Conservation (phyloP, 1,139 yeast genomes). For the Sugiyamaella pinicola region DNA sequence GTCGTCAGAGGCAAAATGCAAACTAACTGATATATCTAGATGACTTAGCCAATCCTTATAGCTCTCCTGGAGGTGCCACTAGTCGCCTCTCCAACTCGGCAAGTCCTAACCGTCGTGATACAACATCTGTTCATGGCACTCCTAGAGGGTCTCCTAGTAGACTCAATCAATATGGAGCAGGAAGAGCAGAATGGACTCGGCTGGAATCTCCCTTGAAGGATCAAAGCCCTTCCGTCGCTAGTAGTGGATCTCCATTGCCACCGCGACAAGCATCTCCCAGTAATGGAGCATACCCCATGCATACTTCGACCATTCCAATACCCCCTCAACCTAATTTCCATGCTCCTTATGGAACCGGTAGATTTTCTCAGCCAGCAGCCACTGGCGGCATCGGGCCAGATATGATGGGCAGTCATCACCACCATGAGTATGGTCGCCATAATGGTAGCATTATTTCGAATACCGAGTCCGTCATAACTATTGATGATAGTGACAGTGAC, state of each 20-base stretch:
- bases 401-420: constrained; percentile 10
- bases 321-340: constrained; percentile 34
- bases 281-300: constrained; percentile 16
- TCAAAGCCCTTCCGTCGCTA: constrained; percentile 31
- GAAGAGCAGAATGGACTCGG: constrained; percentile 38
- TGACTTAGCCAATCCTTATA: constrained; percentile 30
- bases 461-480: constrained; percentile 21
- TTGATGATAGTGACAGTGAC: constrained; percentile 28
- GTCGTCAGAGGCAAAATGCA: background rate
- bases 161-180: constrained; percentile 24
- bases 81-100: constrained; percentile 21
- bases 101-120: constrained; percentile 24
- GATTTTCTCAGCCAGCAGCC: constrained; percentile 13
- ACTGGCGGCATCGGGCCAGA: constrained; percentile 1
- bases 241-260: constrained; percentile 24
- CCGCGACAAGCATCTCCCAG: constrained; percentile 15
- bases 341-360: constrained; percentile 22
- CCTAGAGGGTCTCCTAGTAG: constrained; percentile 34
- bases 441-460: constrained; percentile 16
- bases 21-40: constrained; percentile 17
- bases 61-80: constrained; percentile 21
- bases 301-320: constrained; percentile 24
- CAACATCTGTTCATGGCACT: constrained; percentile 29
- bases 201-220: constrained; percentile 37
- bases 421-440: constrained; percentile 17